A percentile compares a stretch with the other conserved stretches of the same genome.
Evolutionary conservation across 2,329 filamentous ascomycete genomes (phyloP).

Genomic region (Pseudogymnoascus sp.): DNA sequence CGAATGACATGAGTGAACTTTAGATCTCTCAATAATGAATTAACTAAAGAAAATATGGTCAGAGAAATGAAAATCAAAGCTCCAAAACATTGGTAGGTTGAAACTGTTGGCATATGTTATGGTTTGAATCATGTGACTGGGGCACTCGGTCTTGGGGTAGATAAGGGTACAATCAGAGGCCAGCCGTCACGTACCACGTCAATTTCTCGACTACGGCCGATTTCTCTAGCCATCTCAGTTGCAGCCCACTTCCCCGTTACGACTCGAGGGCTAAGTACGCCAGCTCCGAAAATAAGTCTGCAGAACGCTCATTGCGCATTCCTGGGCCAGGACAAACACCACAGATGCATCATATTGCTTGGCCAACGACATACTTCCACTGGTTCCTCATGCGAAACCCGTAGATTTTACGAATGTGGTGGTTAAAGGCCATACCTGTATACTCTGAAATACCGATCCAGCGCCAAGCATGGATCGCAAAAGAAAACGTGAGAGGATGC

Average conservation of each 20-base stretch:
- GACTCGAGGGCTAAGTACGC: neutral
- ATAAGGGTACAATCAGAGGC: neutral
- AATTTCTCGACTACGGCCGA: constrained; percentile 4
- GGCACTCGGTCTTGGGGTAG: neutral
- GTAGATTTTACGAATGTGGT: constrained; percentile 30
- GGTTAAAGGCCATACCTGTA: constrained; percentile 23
- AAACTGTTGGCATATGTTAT: neutral
- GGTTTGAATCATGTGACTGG: neutral
- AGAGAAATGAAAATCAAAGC: neutral
- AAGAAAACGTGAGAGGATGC: constrained; percentile 48
- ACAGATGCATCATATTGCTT: constrained; percentile 30
- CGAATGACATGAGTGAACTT: neutral
- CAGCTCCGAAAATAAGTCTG: constrained; percentile 7
- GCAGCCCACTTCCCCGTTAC: constrained; percentile 1
- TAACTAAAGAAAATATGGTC: neutral
- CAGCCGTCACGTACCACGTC: neutral
- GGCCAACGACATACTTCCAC: constrained; percentile 24
- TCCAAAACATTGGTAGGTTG: neutral
- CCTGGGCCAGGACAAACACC: constrained; percentile 12
- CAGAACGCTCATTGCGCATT: neutral
- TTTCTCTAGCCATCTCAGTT: constrained; percentile 1
- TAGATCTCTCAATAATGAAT: neutral
- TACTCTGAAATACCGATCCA: constrained; percentile 19
- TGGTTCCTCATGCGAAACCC: constrained; percentile 26
- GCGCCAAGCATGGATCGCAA: constrained; percentile 52